phyloP scores from a whole-genome alignment of 164 flowering plant species.

The Macadamia tetraphylla region DNA sequence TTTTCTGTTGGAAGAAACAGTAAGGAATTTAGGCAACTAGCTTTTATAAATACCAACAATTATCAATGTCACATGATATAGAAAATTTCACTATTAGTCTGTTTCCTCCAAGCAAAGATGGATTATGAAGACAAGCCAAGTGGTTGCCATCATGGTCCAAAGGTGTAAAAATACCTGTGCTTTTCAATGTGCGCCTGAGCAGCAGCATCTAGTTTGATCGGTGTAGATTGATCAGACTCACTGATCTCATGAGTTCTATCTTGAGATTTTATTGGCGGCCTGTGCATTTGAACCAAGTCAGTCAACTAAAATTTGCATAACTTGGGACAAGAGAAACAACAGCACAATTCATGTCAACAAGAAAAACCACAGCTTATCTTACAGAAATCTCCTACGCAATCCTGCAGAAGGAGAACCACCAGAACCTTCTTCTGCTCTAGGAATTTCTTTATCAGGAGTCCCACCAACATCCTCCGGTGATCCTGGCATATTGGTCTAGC shows the following conservation, averaged over 20 bases:
- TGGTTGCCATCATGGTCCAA: background rate
- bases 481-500: constrained; percentile 30
- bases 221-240: constrained; percentile 27
- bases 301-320: background rate
- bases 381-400: constrained; percentile 55
- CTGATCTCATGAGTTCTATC: constrained; percentile 24
- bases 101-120: background rate
- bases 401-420: constrained; percentile 36
- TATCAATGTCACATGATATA: background rate
- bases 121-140: background rate
- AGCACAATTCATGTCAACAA: background rate
- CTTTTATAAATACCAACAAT: background rate
- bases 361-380: constrained; percentile 16
- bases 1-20: constrained; percentile 42
- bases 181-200: constrained; percentile 61
- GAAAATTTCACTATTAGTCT: background rate
- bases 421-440: constrained; percentile 27
- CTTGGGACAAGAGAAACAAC: background rate
- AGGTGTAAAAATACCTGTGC: constrained; percentile 46
- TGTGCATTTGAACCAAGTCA: constrained; percentile 13
- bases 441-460: constrained; percentile 19
- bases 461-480: constrained; percentile 24
- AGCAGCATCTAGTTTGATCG: constrained; percentile 54
- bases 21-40: background rate
- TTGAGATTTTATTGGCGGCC: constrained; percentile 32